Percentiles rank a stretch among this genome's conserved stretches.
phyloP scores from a whole-genome alignment of 2,329 filamentous ascomycete species.

The Pyrenophora teres region DNA sequence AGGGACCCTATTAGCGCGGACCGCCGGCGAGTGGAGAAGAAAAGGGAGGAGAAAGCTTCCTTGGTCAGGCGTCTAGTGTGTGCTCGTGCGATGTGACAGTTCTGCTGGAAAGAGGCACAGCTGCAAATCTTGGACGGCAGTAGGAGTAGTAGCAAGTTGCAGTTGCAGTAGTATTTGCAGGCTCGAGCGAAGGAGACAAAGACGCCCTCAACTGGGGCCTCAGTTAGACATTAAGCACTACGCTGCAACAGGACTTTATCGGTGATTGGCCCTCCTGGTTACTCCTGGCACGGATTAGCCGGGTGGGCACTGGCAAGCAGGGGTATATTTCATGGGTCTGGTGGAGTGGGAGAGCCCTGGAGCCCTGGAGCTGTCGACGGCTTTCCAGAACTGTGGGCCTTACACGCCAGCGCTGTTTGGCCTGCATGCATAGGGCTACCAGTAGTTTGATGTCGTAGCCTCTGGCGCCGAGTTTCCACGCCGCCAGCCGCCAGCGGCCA shows the following conservation, averaged over 20 bases:
- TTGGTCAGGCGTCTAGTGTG: conserved; percentile 1
- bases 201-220: conserved; percentile 28
- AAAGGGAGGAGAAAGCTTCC: conserved; percentile 8
- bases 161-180: conserved; percentile 19
- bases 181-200: conserved; percentile 27
- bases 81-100: background rate
- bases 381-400: conserved; percentile 11
- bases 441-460: background rate
- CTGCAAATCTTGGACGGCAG: conserved; percentile 4
- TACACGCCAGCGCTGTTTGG: conserved; percentile 4
- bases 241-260: conserved; percentile 22
- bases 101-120: conserved; percentile 13
- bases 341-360: background rate
- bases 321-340: conserved; percentile 6
- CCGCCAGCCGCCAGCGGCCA: background rate
- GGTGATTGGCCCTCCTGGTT: conserved; percentile 31
- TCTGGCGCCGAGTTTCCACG: background rate
- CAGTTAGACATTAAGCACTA: conserved; percentile 40
- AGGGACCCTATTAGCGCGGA: conserved; percentile 21
- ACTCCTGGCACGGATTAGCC: conserved; percentile 26
- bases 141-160: conserved; percentile 11
- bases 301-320: conserved; percentile 27
- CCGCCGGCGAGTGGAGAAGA: conserved; percentile 20
- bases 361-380: too few relatives aligned
- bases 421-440: conserved; percentile 19